These are phyloP conservation scores for Plasmodium malariae DNA, from an alignment of 169 alveolate species.

Conservation along the genomic window DNA sequence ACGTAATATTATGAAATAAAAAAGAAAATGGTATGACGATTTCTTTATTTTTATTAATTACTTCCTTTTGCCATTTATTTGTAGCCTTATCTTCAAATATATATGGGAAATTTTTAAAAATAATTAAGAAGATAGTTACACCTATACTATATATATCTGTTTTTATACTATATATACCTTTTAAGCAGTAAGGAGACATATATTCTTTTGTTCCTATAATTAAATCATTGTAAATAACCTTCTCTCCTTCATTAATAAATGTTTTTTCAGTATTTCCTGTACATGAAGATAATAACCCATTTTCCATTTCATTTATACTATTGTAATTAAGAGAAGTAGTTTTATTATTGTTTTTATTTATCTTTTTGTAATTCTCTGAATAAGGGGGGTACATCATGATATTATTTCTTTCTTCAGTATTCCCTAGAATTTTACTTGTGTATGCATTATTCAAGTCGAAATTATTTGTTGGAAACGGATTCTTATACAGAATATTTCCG, in stretches of 20 bases:
- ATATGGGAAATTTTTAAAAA: conserved; percentile 70
- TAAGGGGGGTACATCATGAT: conserved; percentile 3
- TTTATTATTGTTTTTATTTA: conserved; percentile 33
- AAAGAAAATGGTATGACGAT: conserved; percentile 67
- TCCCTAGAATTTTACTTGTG: conserved; percentile 1
- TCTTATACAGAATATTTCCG: not conserved
- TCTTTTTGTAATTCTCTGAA: conserved; percentile 27
- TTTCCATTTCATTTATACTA: conserved; percentile 20
- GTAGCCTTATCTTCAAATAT: conserved; percentile 30
- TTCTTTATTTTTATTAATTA: conserved; percentile 53
- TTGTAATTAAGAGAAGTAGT: conserved; percentile 26
- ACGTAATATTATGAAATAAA: conserved; percentile 60
- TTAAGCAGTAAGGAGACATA: conserved; percentile 66
- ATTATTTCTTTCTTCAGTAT: conserved; percentile 30
- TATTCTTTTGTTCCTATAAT: conserved; percentile 72
- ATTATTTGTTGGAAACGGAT: conserved; percentile 3
- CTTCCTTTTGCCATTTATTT: conserved; percentile 51
- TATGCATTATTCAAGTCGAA: conserved; percentile 34
- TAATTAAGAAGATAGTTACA: conserved; percentile 61
- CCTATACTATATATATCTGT: conserved; percentile 72
- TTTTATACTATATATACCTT: conserved; percentile 57
- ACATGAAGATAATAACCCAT: conserved; percentile 15
- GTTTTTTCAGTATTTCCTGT: conserved; percentile 58
- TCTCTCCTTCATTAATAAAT: conserved; percentile 55
- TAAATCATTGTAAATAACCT: conserved; percentile 39